Evolutionary conservation across 2,329 filamentous ascomycete species (phyloP), one percentile per base, ranked within the genome.

Genomic region (Cladosporium cucumerinum): DNA sequence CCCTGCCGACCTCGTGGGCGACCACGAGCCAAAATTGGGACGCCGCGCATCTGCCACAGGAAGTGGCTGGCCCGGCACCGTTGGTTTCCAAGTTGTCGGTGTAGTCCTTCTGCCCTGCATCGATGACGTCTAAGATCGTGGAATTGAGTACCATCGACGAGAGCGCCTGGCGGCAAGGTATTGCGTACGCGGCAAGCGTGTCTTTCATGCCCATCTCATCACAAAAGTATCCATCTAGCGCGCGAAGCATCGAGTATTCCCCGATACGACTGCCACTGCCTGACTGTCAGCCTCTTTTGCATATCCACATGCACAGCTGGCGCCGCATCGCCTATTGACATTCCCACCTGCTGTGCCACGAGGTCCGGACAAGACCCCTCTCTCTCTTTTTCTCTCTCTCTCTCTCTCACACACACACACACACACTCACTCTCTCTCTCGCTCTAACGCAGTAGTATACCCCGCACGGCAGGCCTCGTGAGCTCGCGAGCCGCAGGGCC

Each of bases 81-180:
- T 57, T 57, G n/a, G 26, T 54, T 57, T 57, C 54, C 54, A 57
- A 23, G 32, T 32, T 26, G 30, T 57, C 54, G 54, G 54, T 57
- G 28, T 25, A 26, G 54, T 5, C 32, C 54, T 46, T 32, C n/a
- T 18, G 39, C 28, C 54, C 23, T 23, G 30, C 18, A 36, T 34
- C 21, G 30, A 57, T 57, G 54, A 57, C 54, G 54, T 57, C 30
- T 12, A 57, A 23, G 54, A 57, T 57, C 54, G 54, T 57, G 28
- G 18, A 39, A 57, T 21, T 23, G 30, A 57, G 10, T 6, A 3
- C 30, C 30, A 57, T 57, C 54, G 54, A 57, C 54, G 54, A 21
- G 30, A n/a, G 23, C 11, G n/a, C 6, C n/a, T 11, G 14, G 12
- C 18, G 54, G 32, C 30, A 23, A 1, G n/a, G n/a, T 18, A 36